Evolutionary conservation across 2,329 filamentous ascomycete genomes (phyloP).

Genomic region (Monilinia fructigena): DNA sequence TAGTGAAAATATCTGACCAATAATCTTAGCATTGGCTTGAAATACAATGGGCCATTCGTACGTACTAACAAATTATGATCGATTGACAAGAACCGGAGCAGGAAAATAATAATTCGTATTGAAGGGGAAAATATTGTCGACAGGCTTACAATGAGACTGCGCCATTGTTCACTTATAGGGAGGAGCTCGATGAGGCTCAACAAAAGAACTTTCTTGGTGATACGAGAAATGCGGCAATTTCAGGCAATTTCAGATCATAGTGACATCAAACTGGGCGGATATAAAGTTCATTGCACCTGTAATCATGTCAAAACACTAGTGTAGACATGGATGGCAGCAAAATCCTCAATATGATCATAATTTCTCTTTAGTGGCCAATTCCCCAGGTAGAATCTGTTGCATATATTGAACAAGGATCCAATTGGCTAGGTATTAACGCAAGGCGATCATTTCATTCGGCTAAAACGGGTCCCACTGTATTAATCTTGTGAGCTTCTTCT

Average conservation of each 20-base stretch:
- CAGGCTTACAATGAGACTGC: not conserved
- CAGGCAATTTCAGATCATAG: not conserved
- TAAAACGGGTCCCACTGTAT: not conserved
- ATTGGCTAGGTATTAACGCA: not conserved
- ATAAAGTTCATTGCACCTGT: not conserved
- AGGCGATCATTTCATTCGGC: not conserved
- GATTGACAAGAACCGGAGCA: not conserved
- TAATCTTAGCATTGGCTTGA: not conserved
- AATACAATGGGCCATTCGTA: constrained; percentile 1
- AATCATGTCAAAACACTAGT: not conserved
- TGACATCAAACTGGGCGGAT: not conserved
- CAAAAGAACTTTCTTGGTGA: not conserved
- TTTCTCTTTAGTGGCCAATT: not conserved
- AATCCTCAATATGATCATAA: not conserved
- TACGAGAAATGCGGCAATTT: not conserved
- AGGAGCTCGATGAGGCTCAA: not conserved
- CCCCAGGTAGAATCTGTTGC: not conserved
- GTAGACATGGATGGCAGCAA: not conserved
- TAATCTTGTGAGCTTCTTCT: not conserved
- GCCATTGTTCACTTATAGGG: constrained; percentile 1
- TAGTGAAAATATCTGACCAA: not conserved
- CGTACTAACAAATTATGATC: not conserved
- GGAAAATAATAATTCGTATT: not conserved
- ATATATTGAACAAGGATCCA: constrained; percentile 7
- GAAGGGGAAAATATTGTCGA: not conserved